These are phyloP conservation scores for Wickerhamomyces silvicola DNA, from an alignment of 805 yeast species.

Conservation along the genomic window DNA sequence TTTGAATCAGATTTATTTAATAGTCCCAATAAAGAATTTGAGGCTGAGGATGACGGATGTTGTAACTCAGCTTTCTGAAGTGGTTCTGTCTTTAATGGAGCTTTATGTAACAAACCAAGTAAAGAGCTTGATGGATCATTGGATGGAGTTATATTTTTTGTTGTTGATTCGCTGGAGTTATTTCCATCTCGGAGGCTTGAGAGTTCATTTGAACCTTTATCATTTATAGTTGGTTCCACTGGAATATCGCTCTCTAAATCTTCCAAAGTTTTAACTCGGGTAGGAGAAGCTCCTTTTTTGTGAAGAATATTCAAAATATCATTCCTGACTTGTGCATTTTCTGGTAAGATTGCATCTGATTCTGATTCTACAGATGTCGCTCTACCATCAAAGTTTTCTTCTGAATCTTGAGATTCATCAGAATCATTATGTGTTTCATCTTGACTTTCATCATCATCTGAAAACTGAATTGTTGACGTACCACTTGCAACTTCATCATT, in stretches of 20 bases:
- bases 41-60: too few species aligned
- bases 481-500: conserved; percentile 6
- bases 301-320: conserved; percentile 5
- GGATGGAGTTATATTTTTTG: neutral
- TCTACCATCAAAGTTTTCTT: neutral
- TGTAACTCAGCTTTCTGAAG: too few species aligned
- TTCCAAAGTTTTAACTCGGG: conserved; percentile 3
- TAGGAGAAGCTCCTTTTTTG: neutral
- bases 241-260: conserved; percentile 4
- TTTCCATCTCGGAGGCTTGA: conserved; percentile 1
- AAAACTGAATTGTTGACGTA: conserved; percentile 16
- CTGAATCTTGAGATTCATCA: conserved; percentile 1
- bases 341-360: neutral
- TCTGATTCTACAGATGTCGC: too few species aligned
- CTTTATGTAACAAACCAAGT: neutral
- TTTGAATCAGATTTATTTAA: conserved; percentile 2
- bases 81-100: neutral
- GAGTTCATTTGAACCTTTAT: conserved; percentile 2
- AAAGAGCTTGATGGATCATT: conserved; percentile 4
- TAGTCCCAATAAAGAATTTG: conserved; percentile 1
- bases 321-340: conserved; percentile 2
- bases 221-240: neutral
- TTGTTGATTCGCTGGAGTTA: neutral
- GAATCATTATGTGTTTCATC: conserved; percentile 4
- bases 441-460: conserved; percentile 12